Base-by-base conservation (phyloP, 108 stramenopile genomes). In the Conticribra guillardii region DNA sequence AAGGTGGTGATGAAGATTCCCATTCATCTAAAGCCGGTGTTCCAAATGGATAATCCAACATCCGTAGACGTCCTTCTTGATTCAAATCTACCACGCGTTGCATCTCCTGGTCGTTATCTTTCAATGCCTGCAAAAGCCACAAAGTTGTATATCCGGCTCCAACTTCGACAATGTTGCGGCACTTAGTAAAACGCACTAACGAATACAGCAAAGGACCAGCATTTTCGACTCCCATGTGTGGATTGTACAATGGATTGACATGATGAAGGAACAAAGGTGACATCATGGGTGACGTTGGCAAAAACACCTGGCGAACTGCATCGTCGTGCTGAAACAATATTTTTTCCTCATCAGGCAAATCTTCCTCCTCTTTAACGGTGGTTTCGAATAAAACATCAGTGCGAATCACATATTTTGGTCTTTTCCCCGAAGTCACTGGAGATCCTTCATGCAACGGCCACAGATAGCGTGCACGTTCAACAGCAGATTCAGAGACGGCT, bases 171-270 rank as follows among this genome's bases (percentile, higher is more conserved):
- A 92, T 74, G 18, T 34, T 54, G 49, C 84, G 69, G 31, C 65
- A 48, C 59, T 95, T 95, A 2, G 87, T 82, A 54, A 95, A 90
- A 33, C 94, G 70, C 1, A 90, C 28, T 18, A 89, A 84, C 4
- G 78, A 77, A 60, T 95, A 91, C 8, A 95, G 63, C 30, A 90
- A 68, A 7, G 87, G 84, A 0, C 89, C 94, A 14, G 81, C 32
- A 66, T 92, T 91, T 61, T 95, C 94, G 7, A 90, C 94, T 46
- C 94, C 93, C 90, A 91, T 94, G 74, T 88, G 86, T 4, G 90
- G 90, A 74, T 87, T 87, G 64, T 91, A 94, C 44, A 91, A 53
- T 9, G 73, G 64, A 21, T 50, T 31, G 1, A 80, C 73, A 58
- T 89, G 89, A 59, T 74, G 73, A 28, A 89, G 62, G 61, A 91